phyloP scores from a whole-genome alignment of 108 stramenopile species.

The Skeletonema tropicum region DNA sequence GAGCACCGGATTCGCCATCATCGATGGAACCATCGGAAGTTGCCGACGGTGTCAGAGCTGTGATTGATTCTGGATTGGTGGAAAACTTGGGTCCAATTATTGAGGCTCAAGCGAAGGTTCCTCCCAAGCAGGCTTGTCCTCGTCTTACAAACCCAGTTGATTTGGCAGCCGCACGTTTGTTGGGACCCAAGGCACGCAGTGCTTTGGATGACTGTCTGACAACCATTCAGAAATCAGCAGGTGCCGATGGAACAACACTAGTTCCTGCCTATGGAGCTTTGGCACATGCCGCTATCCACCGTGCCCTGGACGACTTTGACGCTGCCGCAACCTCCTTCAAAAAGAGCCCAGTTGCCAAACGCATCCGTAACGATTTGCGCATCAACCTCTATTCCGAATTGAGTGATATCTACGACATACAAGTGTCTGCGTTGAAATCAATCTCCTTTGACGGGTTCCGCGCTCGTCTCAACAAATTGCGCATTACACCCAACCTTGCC shows the following conservation, averaged over 20 bases:
- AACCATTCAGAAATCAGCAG: constrained; percentile 27
- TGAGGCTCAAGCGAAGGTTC: constrained; percentile 49
- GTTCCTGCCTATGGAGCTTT: constrained; percentile 81
- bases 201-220: constrained; percentile 52
- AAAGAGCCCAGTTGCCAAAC: constrained; percentile 58
- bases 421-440: constrained; percentile 58
- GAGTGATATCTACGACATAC: constrained; percentile 60
- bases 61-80: constrained; percentile 49
- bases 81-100: constrained; percentile 45
- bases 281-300: constrained; percentile 66
- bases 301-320: constrained; percentile 61
- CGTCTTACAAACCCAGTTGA: constrained; percentile 54
- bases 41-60: constrained; percentile 37
- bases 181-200: constrained; percentile 58
- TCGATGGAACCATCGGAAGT: constrained; percentile 47
- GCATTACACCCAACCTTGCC: constrained; percentile 72
- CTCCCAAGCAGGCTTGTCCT: constrained; percentile 40
- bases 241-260: constrained; percentile 38
- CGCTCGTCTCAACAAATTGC: constrained; percentile 63
- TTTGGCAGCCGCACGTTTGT: constrained; percentile 68
- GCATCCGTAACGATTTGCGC: constrained; percentile 59
- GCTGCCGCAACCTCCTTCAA: constrained; percentile 31
- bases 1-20: constrained; percentile 31
- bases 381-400: constrained; percentile 65
- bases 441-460: constrained; percentile 74